Conservation (phyloP, 75 land plant genomes). For the Sequoiadendron giganteum region DNA sequence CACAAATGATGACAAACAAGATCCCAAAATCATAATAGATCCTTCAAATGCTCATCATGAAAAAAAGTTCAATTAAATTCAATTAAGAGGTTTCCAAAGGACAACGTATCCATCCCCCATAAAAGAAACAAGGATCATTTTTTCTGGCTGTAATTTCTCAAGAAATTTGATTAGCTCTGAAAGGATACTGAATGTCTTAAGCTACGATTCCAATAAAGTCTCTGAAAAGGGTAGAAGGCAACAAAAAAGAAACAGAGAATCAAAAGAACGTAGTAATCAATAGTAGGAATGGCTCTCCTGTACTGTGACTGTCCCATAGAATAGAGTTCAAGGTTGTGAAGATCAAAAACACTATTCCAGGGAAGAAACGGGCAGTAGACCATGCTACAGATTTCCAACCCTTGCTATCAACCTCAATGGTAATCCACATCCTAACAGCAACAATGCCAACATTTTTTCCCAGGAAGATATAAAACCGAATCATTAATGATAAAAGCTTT, state of each 20-base stretch:
- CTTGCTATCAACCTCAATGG: conserved; percentile 48
- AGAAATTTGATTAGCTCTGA: conserved; percentile 85
- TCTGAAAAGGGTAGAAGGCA: conserved; percentile 69
- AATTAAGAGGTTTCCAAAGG: conserved; percentile 85
- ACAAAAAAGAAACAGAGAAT: conserved; percentile 84
- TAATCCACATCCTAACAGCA: conserved; percentile 73
- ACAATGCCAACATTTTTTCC: conserved; percentile 81
- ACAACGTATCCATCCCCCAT: conserved; percentile 78
- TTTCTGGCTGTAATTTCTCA: conserved; percentile 75
- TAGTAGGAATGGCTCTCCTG: conserved; percentile 79
- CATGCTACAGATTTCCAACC: conserved; percentile 86
- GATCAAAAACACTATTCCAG: no score
- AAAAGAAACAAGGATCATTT: conserved; percentile 86
- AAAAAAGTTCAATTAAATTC: no score
- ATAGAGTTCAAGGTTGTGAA: no score
- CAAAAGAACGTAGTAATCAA: conserved; percentile 61
- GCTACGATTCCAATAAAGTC: conserved; percentile 70
- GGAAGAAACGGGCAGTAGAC: conserved; percentile 84
- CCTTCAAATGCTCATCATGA: no score
- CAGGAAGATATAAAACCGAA: conserved; percentile 72
- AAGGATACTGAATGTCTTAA: conserved; percentile 64
- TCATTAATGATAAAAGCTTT: conserved; percentile 79
- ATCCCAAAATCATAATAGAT: no score
- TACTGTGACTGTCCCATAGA: conserved; percentile 75
- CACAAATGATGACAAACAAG: no score